Percentiles rank a stretch among this genome's conserved stretches.
These are phyloP conservation scores for Hericium alpestre DNA, from an alignment of 768 basidiomycete genomes.

Conservation along the genomic window DNA sequence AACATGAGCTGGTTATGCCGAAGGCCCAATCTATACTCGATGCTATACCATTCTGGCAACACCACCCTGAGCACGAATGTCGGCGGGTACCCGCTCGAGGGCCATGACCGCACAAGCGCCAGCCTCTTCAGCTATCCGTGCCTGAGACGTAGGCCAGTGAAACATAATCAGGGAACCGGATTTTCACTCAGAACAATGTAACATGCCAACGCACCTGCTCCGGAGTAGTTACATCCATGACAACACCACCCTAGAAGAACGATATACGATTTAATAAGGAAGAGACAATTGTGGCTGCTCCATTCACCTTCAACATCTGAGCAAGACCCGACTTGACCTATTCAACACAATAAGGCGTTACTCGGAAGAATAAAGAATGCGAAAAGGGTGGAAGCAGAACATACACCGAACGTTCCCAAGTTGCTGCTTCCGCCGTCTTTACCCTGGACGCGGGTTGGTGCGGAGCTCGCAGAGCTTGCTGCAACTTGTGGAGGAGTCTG, in stretches of 20 bases:
- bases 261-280: slow-evolving; percentile 1
- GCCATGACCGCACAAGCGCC: slow-evolving; percentile 99
- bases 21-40: background rate
- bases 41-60: slow-evolving; percentile 83
- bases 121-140: slow-evolving; percentile 93
- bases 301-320: slow-evolving; percentile 85
- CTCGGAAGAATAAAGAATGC: background rate
- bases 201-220: slow-evolving; percentile 35
- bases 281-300: slow-evolving; percentile 7
- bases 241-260: slow-evolving; percentile 59
- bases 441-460: slow-evolving; percentile 38
- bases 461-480: slow-evolving; percentile 15
- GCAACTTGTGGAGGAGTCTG: background rate
- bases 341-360: slow-evolving; percentile 1
- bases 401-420: slow-evolving; percentile 64
- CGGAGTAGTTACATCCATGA: slow-evolving; percentile 90
- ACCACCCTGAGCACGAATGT: slow-evolving; percentile 85
- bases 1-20: background rate
- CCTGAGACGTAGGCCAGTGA: slow-evolving; percentile 32
- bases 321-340: slow-evolving; percentile 91
- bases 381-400: slow-evolving; percentile 12
- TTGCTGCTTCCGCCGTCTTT: slow-evolving; percentile 46
- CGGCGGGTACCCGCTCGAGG: slow-evolving; percentile 87
- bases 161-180: slow-evolving; percentile 21
- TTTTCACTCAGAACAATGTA: background rate